A percentile compares a stretch with the other conserved stretches of the same genome.
phyloP scores from a whole-genome alignment of 441 rosid genomes.

The Adansonia grandidieri region DNA sequence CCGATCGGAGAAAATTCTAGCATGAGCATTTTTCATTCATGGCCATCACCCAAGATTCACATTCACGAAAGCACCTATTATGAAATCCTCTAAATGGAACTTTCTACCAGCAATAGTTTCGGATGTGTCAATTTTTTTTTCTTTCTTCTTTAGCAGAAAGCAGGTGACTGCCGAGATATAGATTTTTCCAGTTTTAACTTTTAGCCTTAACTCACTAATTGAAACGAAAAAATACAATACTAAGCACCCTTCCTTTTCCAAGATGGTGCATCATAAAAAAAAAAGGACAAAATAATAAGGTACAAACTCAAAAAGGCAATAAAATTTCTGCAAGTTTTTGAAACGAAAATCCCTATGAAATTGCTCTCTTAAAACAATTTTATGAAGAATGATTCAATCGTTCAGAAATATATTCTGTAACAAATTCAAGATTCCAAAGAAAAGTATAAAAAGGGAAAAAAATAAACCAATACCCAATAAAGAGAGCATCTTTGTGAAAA shows the following conservation, averaged over 20 bases:
- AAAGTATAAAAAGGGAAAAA: neutral
- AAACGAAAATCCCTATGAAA: conserved; percentile 4
- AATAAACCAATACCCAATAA: neutral
- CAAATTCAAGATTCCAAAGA: conserved; percentile 19
- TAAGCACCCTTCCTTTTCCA: neutral
- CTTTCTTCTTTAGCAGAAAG: neutral
- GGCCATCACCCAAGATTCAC: neutral
- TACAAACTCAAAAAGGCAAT: neutral
- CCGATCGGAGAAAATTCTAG: neutral
- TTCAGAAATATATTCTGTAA: neutral
- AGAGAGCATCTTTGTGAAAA: neutral
- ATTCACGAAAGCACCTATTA: neutral
- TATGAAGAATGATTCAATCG: neutral
- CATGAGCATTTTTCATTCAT: too few relatives aligned
- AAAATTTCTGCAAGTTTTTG: neutral
- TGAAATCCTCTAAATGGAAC: neutral
- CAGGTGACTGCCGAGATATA: neutral
- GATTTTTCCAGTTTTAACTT: neutral
- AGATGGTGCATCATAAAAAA: conserved; percentile 12
- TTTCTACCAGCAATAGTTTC: conserved; percentile 12
- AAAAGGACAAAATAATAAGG: conserved; percentile 1
- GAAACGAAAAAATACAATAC: neutral
- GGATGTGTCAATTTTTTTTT: conserved; percentile 2
- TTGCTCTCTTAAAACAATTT: conserved; percentile 4
- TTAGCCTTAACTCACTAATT: conserved; percentile 1